Base-by-base conservation (phyloP, 1,284 basidiomycete genomes). In the Vanrija pseudolonga region DNA sequence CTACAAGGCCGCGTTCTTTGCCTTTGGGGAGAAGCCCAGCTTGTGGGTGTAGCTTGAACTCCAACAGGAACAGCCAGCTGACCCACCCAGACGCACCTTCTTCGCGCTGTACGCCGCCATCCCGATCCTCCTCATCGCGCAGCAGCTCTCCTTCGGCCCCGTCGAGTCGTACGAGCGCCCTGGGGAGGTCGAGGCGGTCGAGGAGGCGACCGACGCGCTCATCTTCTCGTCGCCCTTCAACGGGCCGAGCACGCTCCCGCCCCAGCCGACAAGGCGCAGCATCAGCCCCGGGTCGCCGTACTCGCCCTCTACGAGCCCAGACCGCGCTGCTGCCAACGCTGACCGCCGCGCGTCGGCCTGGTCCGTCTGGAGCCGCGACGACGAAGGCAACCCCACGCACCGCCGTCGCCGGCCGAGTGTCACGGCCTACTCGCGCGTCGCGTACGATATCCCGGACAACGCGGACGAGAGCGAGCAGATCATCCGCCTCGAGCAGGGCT, bases 61-160 rank as follows among this genome's bases (percentile, higher is more conserved):
- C 5, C 6, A 19, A 0, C 42, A 14, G n/a, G n/a, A n/a, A n/a
- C n/a, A n/a, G n/a, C n/a, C n/a, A 56, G 74, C 57, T 7, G 6
- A 39, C 19, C 15, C 23, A n/a, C 19, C 11, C 47, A 22, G 9
- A 19, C 44, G 32, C 32, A 32, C 32, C 32, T 32, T 32, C 32
- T 32, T 32, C 32, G 9, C 32, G 14, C 32, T 32, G 32, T 32
- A 32, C 32, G 14, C 32, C 32, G 32, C 32, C 32, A 32, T 32
- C 32, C 32, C 32, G 9, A n/a, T 19, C 44, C 74, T 71, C 12
- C 56, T 75, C 37, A 62, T 74, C 50, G 32, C 72, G 17, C 63
- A 76, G 42, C 75, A 77, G 54, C 46, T 71, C 23, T 36, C 67
- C 6, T 57, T 73, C 24, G 75, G 64, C 11, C 71, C 72, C 2